Evolutionary conservation across 805 yeast genomes (phyloP).

Genomic region (Candida boidinii): DNA sequence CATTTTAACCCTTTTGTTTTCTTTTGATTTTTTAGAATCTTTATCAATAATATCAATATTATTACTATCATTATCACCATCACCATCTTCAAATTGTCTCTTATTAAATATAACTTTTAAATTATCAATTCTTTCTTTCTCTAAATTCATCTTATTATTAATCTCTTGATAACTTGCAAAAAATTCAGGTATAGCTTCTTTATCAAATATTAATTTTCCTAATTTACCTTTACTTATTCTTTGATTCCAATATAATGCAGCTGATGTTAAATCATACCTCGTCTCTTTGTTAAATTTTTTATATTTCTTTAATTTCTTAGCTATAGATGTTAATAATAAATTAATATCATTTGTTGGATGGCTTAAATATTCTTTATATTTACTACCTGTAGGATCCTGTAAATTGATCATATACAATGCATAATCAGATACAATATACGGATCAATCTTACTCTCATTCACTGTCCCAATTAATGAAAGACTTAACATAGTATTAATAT

Average conservation of each 20-base stretch:
- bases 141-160: conserved; percentile 4
- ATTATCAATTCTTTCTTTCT: conserved; percentile 9
- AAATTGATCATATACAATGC: conserved; percentile 65
- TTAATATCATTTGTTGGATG: conserved; percentile 69
- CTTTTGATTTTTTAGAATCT: too few relatives aligned
- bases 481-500: conserved; percentile 62
- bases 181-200: conserved; percentile 3
- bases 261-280: conserved; percentile 43
- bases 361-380: conserved; percentile 36
- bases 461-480: conserved; percentile 72
- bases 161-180: conserved; percentile 4
- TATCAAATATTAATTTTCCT: conserved; percentile 24
- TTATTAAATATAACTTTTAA: conserved; percentile 1
- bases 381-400: conserved; percentile 38
- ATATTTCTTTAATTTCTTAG: conserved; percentile 26
- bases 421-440: conserved; percentile 80
- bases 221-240: conserved; percentile 51
- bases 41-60: too few relatives aligned
- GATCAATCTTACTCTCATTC: conserved; percentile 62
- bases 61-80: too few relatives aligned
- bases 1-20: too few relatives aligned
- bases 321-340: conserved; percentile 42
- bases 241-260: conserved; percentile 57
- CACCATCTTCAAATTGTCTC: too few relatives aligned
- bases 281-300: conserved; percentile 15